Percentiles rank a stretch among this genome's conserved stretches.
Conservation (phyloP, 192 early-diverging fungal genomes). For the Radiomyces spectabilis region DNA sequence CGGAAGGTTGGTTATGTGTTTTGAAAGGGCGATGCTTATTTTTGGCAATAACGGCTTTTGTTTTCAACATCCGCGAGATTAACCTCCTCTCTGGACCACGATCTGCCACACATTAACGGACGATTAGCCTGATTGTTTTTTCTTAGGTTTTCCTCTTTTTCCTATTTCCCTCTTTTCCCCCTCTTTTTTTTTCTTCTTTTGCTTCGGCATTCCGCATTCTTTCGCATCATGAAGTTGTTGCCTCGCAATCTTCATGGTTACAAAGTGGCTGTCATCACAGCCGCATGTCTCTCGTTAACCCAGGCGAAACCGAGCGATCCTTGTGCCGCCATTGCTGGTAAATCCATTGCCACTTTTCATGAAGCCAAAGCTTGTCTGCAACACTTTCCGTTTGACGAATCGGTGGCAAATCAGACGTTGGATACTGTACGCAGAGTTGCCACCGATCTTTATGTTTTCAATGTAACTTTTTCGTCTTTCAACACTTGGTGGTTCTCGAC, state of each 20-base stretch:
- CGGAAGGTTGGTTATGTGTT: no score
- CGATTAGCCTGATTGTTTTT: not conserved
- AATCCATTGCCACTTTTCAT: conserved; percentile 14
- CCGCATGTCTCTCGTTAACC: not conserved
- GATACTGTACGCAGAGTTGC: conserved; percentile 24
- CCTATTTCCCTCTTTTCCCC: not conserved
- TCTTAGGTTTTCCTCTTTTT: conserved; percentile 1
- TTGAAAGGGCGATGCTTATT: no score
- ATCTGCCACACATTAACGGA: no score
- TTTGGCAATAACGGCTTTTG: no score
- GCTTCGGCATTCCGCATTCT: not conserved
- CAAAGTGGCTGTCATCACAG: not conserved
- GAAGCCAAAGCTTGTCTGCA: conserved; percentile 29
- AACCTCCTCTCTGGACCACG: not conserved
- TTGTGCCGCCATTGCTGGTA: conserved; percentile 21
- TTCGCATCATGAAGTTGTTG: conserved; percentile 1
- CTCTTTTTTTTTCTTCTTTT: not conserved
- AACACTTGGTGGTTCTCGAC: no score
- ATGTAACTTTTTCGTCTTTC: conserved; percentile 12
- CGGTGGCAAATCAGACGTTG: conserved; percentile 19
- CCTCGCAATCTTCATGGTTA: not conserved
- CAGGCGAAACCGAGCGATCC: conserved; percentile 4
- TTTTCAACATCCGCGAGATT: no score
- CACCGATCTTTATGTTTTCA: conserved; percentile 25
- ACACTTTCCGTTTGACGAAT: conserved; percentile 21